Conservation (phyloP, 257 asterid species). For the Rubia yunnanensis region DNA sequence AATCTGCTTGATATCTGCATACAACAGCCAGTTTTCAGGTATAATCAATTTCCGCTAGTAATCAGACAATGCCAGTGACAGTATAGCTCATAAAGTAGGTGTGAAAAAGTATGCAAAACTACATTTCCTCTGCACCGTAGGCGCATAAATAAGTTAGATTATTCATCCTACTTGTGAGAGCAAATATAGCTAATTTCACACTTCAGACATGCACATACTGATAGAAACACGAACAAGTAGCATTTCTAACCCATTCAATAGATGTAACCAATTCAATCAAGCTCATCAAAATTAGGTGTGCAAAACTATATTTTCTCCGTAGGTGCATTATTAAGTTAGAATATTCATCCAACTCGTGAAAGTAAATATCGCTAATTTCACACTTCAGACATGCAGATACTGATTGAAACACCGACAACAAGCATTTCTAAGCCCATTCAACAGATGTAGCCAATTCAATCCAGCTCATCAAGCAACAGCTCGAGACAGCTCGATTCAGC, state of each 20-base stretch:
- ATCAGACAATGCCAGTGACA: not conserved
- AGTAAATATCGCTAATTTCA: not conserved
- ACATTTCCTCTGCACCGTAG: not conserved
- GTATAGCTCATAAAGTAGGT: not conserved
- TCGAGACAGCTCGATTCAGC: not conserved
- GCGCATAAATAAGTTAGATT: not conserved
- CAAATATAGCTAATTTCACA: too few species aligned
- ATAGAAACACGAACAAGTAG: not conserved
- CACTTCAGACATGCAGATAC: too few species aligned
- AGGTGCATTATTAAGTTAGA: too few species aligned
- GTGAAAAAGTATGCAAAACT: not conserved
- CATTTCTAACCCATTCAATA: not conserved
- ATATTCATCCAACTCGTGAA: not conserved
- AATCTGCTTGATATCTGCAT: conserved; percentile 75
- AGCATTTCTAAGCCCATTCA: not conserved
- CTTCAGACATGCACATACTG: too few species aligned
- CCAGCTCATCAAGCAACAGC: not conserved
- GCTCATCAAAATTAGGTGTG: too few species aligned
- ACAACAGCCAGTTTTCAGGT: conserved; percentile 15
- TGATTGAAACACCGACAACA: not conserved
- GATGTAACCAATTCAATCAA: too few species aligned
- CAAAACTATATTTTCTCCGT: too few species aligned
- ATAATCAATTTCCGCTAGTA: not conserved
- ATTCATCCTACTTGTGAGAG: too few species aligned
- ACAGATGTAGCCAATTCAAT: not conserved